Evolutionary conservation across 148 eudicot genomes (phyloP), one percentile per base, ranked within the genome.

Genomic region (Amaranthus hypochondriacus): DNA sequence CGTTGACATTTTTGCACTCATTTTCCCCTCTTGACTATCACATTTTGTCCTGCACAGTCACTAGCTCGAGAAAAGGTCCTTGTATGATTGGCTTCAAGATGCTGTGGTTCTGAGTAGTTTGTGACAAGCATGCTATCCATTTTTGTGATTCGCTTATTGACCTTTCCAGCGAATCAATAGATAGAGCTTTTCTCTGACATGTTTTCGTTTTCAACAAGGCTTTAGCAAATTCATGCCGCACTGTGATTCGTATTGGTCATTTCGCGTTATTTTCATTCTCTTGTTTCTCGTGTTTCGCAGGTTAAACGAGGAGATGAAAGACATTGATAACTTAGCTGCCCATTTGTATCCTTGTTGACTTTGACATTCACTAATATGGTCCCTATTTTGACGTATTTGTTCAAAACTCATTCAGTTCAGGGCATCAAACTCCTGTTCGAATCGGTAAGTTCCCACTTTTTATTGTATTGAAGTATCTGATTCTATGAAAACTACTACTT

Each of bases 271-370:
- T 28, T 28, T 28, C 10, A 13, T 68, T 43, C 73, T 69, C 55
- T 18, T 51, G 10, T 48, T 64, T 15, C 21, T 21, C 68, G 5
- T 73, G 13, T 54, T 39, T 59, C 81, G 73, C 96, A 94, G 98
- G 78, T 86, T 94, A 71, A 94, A 94, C 56, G 90, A 91, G 79
- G 97, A 91, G 84, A 88, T 94, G 96, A 91, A 91, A 81, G 96
- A 88, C 72, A 66, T 87, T 10, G 97, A 87, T 62, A 77, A 64
- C 54, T 88, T 94, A 57, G 97, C 96, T 39, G 52, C 83, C 66
- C 88, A 89, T 66, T 57, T 94, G 98, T 94, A 94, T 94, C 96
- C 92, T 92, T 85, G 8, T 48, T 63, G 48, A 68, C 50, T 10
- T 13, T 56, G 48, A 28, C 43, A 44, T 64, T 54, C 50, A 9